Evolutionary conservation across 805 yeast genomes (phyloP), one percentile per base, ranked within the genome.

Genomic region (Candida boleticola): DNA sequence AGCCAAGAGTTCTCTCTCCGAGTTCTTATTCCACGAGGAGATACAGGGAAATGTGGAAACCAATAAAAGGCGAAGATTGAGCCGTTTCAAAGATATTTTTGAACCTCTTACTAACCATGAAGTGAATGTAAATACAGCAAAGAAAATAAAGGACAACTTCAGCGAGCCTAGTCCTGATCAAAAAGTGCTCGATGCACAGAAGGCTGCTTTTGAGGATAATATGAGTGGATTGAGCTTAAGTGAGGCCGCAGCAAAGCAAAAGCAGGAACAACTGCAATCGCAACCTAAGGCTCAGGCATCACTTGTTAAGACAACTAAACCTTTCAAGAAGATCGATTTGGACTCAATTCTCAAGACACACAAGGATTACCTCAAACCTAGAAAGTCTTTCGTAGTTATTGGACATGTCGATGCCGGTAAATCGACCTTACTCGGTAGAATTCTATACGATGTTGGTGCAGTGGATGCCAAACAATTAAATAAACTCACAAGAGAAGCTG

Each of bases 391-490:
- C 52, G 89, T 85, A 26, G 89, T 86, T 3, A 83, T 86, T 50
- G 93, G 95, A 9, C 95, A 86, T 59, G 92, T 86, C 5, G 95
- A 86, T 60, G 87, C 92, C 0, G 95, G 95, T 13, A 86, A 86
- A 54, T 83, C 89, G 2, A 86, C 95, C 1, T 68, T 86, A 39
- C 78, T 85, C 77, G 95, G 95, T 5, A 63, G 93, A 36, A 58
- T 86, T 29, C 59, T 86, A 31, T 80, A 77, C 45, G 92, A 85
- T 52, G 60, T 77, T 21, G 84, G 85, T 5, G 80, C 80, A 2
- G 80, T 86, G 4, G 85, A 82, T 52, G 74, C 80, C 29, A 78
- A 80, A 39, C 76, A 83, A 1, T 71, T 85, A 10, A 78, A 80
- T 52, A 83, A 80, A 51, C 66, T 80, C 40, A 75, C 80, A 32